Evolutionary conservation across 2,329 filamentous ascomycete species (phyloP).

Genomic region (Clarireedia monteithiana): DNA sequence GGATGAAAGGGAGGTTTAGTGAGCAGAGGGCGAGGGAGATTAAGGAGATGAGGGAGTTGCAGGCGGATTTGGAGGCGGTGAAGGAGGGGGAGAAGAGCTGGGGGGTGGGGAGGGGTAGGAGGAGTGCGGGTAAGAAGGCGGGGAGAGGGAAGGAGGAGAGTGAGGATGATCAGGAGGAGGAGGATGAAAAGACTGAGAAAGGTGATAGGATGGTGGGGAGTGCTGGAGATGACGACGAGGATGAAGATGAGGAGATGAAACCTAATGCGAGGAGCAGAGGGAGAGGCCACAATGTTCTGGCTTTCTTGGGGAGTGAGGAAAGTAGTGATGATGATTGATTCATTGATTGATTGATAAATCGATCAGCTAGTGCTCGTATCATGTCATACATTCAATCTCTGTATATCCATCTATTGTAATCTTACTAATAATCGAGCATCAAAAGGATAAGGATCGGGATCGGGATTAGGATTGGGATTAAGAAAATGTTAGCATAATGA

Average conservation of each 20-base stretch:
- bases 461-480: no score
- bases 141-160: conserved; percentile 15
- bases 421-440: no score
- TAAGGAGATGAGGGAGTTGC: conserved; percentile 77
- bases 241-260: conserved; percentile 24
- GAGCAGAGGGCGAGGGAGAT: conserved; percentile 78
- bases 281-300: conserved; percentile 38
- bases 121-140: conserved; percentile 19
- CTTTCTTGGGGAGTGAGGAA: conserved; percentile 62
- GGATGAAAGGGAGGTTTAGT: conserved; percentile 86
- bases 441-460: no score
- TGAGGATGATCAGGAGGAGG: conserved; percentile 26
- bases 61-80: conserved; percentile 76
- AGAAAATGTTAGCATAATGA: no score
- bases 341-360: no score
- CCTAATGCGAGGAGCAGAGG: conserved; percentile 2
- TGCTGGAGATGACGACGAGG: conserved; percentile 11
- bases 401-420: no score
- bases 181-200: not conserved
- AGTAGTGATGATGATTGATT: conserved; percentile 35
- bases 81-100: conserved; percentile 73
- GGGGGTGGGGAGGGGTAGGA: conserved; percentile 45
- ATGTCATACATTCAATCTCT: no score
- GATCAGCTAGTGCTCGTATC: no score
- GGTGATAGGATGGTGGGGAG: conserved; percentile 5